Evolutionary conservation across 2,329 filamentous ascomycete species (phyloP).

Genomic region (Penicillium sp.): DNA sequence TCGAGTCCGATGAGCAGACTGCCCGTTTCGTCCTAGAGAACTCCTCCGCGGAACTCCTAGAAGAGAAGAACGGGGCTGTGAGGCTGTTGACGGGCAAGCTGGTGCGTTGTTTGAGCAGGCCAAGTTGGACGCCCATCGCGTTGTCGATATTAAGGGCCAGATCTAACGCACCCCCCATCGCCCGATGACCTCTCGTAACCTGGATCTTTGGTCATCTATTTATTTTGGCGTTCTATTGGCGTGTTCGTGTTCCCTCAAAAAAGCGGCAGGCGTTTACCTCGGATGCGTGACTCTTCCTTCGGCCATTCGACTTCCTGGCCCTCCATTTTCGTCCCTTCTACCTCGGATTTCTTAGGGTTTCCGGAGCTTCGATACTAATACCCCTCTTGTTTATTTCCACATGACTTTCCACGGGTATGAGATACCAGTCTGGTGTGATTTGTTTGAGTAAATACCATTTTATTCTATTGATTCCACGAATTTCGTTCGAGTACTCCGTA

Average conservation of each 20-base stretch:
- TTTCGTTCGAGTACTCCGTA: too few relatives aligned
- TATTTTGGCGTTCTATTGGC: background rate
- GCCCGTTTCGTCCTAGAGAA: constrained; percentile 87
- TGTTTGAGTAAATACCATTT: background rate
- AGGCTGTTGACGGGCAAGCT: constrained; percentile 74
- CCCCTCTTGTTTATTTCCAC: background rate
- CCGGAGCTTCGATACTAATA: constrained; percentile 19
- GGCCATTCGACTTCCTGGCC: background rate
- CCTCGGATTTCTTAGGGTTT: too few relatives aligned
- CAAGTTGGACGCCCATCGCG: constrained; percentile 73
- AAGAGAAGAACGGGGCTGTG: constrained; percentile 74
- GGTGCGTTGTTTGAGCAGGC: constrained; percentile 72
- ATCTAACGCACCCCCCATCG: constrained; percentile 52
- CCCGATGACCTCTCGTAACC: background rate
- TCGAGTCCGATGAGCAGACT: constrained; percentile 88
- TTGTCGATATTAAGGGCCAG: constrained; percentile 96
- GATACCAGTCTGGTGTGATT: background rate
- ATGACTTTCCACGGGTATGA: background rate
- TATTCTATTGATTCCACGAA: background rate
- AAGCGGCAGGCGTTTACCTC: constrained; percentile 4
- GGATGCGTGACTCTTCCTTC: background rate
- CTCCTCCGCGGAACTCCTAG: constrained; percentile 72
- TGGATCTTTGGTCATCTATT: background rate
- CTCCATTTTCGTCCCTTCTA: too few relatives aligned
- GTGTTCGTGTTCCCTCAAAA: constrained; percentile 5